Evolutionary conservation across 345 rosid species (phyloP), one percentile per base, ranked within the genome.

Genomic region (Salix dunnii): DNA sequence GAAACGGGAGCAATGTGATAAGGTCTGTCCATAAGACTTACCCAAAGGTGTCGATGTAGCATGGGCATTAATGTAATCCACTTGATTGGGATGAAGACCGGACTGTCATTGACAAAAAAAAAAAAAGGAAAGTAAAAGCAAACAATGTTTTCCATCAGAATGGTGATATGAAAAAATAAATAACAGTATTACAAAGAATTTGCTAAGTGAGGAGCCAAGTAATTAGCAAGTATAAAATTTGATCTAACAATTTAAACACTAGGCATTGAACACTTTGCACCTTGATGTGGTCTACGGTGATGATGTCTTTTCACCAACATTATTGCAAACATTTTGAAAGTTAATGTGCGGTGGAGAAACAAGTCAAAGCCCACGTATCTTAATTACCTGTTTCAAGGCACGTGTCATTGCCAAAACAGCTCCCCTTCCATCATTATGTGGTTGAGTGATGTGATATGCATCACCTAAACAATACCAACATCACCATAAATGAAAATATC

Each of bases 1-100:
- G 48, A 71, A 51, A 80, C 58, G 73, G 61, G 70, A 78, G 73
- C 23, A 81, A 72, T 30, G 65, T 55, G 68, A 66, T 64, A 38
- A 78, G 66, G 71, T 74, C 71, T 2, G 23, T 31, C 58, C 67
- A 74, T 36, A 61, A 75, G 73, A 21, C 3, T 86, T 88, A 95
- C 99, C 99, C 74, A 95, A 76, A 68, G 92, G 91, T 23, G 99
- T 96, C 30, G 98, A 96, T 43, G 97, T 96, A 36, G 99, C 99
- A 88, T 96, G 99, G 25, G 99, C 94, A 67, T 96, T 96, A 67
- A 93, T 79, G 72, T 93, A 96, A 83, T 91, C 96, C 72, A 96
- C 95, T 84, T 93, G 94, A 80, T 80, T 77, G 61, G 96, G 89
- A 71, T 75, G 86, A 80, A 96, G 83, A 77, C 94, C 95, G 53